Evolutionary conservation across 2,329 filamentous ascomycete species (phyloP).

Genomic region (Trichoderma polysporum): DNA sequence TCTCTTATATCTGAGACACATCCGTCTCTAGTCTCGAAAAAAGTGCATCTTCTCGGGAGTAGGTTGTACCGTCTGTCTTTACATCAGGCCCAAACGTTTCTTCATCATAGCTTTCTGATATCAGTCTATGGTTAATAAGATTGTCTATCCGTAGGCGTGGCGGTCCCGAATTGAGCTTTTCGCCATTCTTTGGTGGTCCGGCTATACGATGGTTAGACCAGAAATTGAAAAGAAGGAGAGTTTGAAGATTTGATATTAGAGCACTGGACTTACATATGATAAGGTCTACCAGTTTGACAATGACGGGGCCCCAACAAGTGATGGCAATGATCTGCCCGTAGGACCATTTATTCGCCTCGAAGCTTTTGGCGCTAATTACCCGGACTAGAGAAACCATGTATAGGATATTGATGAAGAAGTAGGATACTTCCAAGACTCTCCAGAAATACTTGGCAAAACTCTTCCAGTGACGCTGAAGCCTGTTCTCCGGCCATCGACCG

Average conservation of each 20-base stretch:
- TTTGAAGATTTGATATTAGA: too few relatives aligned
- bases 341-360: slow-evolving; percentile 37
- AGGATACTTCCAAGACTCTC: slow-evolving; percentile 37
- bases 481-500: slow-evolving; percentile 34
- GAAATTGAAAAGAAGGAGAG: too few relatives aligned
- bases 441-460: slow-evolving; percentile 35
- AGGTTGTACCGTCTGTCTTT: neutral
- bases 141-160: slow-evolving; percentile 42
- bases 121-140: slow-evolving; percentile 37
- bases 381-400: slow-evolving; percentile 39
- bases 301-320: slow-evolving; percentile 41
- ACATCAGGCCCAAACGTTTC: neutral
- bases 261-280: slow-evolving; percentile 34
- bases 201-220: slow-evolving; percentile 31
- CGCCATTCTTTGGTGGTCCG: slow-evolving; percentile 40
- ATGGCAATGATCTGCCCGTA: slow-evolving; percentile 43
- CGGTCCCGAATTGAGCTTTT: slow-evolving; percentile 37
- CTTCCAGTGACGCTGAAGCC: slow-evolving; percentile 31
- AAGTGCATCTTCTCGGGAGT: neutral
- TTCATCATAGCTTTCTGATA: neutral
- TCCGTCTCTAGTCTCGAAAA: slow-evolving; percentile 12
- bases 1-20: neutral
- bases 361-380: slow-evolving; percentile 38
- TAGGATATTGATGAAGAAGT: slow-evolving; percentile 40
- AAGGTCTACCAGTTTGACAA: slow-evolving; percentile 41